phyloP scores from a whole-genome alignment of 108 stramenopile genomes.

The Skeletonema costatum region DNA sequence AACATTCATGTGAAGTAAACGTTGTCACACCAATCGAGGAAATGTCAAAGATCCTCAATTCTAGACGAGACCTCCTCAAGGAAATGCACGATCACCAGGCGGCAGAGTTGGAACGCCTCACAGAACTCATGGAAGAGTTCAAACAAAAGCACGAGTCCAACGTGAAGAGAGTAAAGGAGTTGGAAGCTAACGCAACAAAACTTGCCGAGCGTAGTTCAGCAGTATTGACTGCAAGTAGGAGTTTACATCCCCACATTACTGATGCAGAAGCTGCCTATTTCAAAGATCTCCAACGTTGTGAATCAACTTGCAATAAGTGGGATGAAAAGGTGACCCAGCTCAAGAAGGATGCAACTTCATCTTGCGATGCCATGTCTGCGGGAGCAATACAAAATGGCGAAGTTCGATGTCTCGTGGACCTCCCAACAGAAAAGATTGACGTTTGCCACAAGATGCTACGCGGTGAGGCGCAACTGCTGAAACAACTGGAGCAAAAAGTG shows the following conservation, averaged over 20 bases:
- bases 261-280: slow-evolving; percentile 77
- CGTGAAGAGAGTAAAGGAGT: slow-evolving; percentile 42
- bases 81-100: slow-evolving; percentile 54
- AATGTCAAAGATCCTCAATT: slow-evolving; percentile 55
- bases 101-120: slow-evolving; percentile 47
- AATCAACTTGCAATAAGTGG: slow-evolving; percentile 56
- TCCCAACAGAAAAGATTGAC: slow-evolving; percentile 30
- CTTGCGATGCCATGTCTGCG: slow-evolving; percentile 37
- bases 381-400: slow-evolving; percentile 38
- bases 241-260: slow-evolving; percentile 69
- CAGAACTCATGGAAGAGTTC: slow-evolving; percentile 43
- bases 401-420: slow-evolving; percentile 32
- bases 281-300: slow-evolving; percentile 56
- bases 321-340: slow-evolving; percentile 44
- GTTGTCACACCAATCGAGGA: slow-evolving; percentile 70
- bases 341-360: slow-evolving; percentile 17
- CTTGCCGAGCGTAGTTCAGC: slow-evolving; percentile 69
- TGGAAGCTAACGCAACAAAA: slow-evolving; percentile 44
- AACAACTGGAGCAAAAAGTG: slow-evolving; percentile 28
- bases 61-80: slow-evolving; percentile 45
- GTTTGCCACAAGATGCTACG: slow-evolving; percentile 31
- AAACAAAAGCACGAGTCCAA: slow-evolving; percentile 39
- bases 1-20: slow-evolving; percentile 66
- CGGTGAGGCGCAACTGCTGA: slow-evolving; percentile 33
- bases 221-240: slow-evolving; percentile 58